Percentiles rank a stretch among this genome's conserved stretches.
These are phyloP conservation scores for Trichoderma semiorbis DNA, from an alignment of 2,329 filamentous ascomycete genomes.

Conservation along the genomic window DNA sequence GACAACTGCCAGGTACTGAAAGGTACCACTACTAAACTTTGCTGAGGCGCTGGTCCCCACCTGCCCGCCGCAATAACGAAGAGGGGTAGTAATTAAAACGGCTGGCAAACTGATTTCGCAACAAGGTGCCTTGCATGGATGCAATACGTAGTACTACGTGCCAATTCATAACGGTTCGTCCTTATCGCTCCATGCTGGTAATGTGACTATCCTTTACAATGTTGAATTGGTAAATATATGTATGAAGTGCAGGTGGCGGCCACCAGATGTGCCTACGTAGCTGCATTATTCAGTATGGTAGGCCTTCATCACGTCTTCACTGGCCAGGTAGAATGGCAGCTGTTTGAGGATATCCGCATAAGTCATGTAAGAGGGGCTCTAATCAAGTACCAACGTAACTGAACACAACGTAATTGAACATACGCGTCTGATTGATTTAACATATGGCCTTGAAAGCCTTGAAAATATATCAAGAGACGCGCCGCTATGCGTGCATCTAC, in stretches of 20 bases:
- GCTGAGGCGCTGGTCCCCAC: background rate
- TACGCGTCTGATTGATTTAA: background rate
- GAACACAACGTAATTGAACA: background rate
- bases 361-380: background rate
- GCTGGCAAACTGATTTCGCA: background rate
- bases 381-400: background rate
- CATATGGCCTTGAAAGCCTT: background rate
- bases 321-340: background rate
- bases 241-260: background rate
- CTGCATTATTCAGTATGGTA: background rate
- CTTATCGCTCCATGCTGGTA: background rate
- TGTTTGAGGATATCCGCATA: background rate
- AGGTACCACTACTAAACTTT: background rate
- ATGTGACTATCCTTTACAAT: background rate
- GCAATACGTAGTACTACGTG: background rate
- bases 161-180: background rate
- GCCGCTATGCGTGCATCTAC: background rate
- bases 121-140: slow-evolving; percentile 1
- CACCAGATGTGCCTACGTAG: background rate
- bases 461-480: background rate
- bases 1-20: background rate
- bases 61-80: background rate
- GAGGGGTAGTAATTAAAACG: slow-evolving; percentile 6
- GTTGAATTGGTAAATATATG: background rate
- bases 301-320: background rate